Conservation (phyloP, 2,329 filamentous ascomycete genomes). For the Phaeosphaeriaceae sp. region DNA sequence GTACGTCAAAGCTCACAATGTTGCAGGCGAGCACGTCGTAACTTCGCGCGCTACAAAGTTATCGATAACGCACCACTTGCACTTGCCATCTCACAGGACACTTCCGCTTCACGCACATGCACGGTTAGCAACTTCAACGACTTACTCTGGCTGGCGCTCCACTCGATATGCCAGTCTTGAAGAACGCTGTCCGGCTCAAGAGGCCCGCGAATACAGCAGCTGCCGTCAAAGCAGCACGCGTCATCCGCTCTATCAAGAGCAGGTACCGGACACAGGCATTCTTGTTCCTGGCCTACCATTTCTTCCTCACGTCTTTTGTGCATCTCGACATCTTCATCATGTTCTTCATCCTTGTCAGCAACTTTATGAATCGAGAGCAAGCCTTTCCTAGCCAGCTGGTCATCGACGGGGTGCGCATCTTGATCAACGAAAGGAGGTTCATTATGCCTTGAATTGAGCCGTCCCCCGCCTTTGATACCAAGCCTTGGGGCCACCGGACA, state of each 20-base stretch:
- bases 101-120: conserved; percentile 2
- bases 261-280: conserved; percentile 42
- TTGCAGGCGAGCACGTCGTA: conserved; percentile 1
- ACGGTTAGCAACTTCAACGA: not conserved
- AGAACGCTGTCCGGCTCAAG: conserved; percentile 23
- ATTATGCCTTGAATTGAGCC: conserved; percentile 25
- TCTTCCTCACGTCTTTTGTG: conserved; percentile 40
- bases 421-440: conserved; percentile 37
- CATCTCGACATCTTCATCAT: conserved; percentile 44
- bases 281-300: conserved; percentile 43
- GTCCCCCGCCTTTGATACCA: not conserved
- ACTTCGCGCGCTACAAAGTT: conserved; percentile 5
- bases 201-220: conserved; percentile 21
- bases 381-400: conserved; percentile 37
- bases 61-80: conserved; percentile 11
- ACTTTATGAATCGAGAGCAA: conserved; percentile 44
- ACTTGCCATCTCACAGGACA: conserved; percentile 6
- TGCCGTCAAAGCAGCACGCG: conserved; percentile 28
- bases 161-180: conserved; percentile 20
- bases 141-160: not conserved
- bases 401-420: conserved; percentile 34
- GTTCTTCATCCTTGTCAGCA: conserved; percentile 46
- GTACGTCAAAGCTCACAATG: not conserved
- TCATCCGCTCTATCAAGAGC: conserved; percentile 38
- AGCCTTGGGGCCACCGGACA: not conserved